Base-by-base conservation (phyloP, 768 basidiomycete genomes). In the Mycena latifolia region DNA sequence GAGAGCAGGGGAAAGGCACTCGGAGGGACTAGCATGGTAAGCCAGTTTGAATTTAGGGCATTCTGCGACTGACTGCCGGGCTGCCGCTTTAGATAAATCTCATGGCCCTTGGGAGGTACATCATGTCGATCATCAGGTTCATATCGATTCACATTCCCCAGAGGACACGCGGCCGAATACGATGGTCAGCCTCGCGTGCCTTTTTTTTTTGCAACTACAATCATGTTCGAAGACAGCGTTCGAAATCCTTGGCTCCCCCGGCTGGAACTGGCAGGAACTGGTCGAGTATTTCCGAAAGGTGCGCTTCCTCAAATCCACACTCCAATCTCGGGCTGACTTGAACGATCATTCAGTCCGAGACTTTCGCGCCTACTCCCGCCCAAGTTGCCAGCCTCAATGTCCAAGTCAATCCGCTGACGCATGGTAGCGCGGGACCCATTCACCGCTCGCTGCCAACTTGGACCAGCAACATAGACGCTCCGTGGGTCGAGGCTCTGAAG, bases 1-100 rank as follows among this genome's bases (percentile, higher is more conserved):
- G n/a, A n/a, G 9, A 31, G 5, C 10, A 72, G 69, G 28, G 69
- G 69, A 37, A 72, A 70, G 29, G 66, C 66, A 3, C 29, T 70
- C 14, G 71, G 71, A 24, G 71, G 71, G 5, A 59, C 55, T 6
- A 72, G 71, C 51, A 69, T 64, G 50, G 71, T 71, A 46, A 22
- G n/a, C 10, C 14, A 24, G 7, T 22, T 20, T n/a, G 17, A 7
- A 1, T 10, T 20, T 31, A 31, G 33, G 22, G 3, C 9, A 12
- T n/a, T 17, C 9, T 5, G 10, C 27, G 28, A 20, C 25, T 24
- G 22, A 29, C n/a, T n/a, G n/a, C n/a, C n/a, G n/a, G n/a, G 4
- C 28, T 4, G 6, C 18, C 9, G n/a, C 50, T n/a, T 5, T n/a
- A 61, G 62, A 55, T 58, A 7, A 69, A 67, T 48, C 24, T 69